phyloP scores from a whole-genome alignment of 2,329 filamentous ascomycete species.

The Claviceps sp. region DNA sequence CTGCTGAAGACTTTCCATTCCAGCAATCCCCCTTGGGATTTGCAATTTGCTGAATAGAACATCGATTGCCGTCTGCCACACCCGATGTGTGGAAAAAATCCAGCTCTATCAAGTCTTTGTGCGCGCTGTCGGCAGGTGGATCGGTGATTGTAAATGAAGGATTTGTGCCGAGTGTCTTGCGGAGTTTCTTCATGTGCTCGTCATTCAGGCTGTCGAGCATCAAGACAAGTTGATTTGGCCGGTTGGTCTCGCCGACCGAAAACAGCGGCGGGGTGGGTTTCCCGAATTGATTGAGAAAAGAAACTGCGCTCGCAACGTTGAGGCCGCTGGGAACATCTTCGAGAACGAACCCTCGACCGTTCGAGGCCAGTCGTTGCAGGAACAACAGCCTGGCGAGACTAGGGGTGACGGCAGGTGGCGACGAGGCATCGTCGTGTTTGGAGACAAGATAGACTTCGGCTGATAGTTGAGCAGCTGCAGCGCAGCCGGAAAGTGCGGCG shows the following conservation, averaged over 20 bases:
- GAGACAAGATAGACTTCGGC: slow-evolving; percentile 43
- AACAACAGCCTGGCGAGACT: slow-evolving; percentile 45
- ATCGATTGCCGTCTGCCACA: slow-evolving; percentile 22
- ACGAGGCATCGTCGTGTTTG: slow-evolving; percentile 13
- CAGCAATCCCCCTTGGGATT: slow-evolving; percentile 34
- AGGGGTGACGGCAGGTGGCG: slow-evolving; percentile 32
- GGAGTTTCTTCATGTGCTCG: slow-evolving; percentile 30
- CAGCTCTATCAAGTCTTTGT: slow-evolving; percentile 27
- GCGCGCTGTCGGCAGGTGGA: slow-evolving; percentile 28
- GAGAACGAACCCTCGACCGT: slow-evolving; percentile 33
- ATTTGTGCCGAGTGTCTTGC: slow-evolving; percentile 20
- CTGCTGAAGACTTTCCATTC: slow-evolving; percentile 21
- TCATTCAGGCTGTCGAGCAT: slow-evolving; percentile 42
- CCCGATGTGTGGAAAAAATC: slow-evolving; percentile 26
- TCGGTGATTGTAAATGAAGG: slow-evolving; percentile 37
- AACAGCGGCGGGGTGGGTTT: slow-evolving; percentile 39
- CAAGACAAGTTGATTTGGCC: slow-evolving; percentile 43
- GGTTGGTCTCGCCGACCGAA: slow-evolving; percentile 15
- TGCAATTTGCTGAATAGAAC: slow-evolving; percentile 24
- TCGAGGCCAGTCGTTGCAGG: slow-evolving; percentile 39
- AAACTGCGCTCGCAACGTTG: slow-evolving; percentile 34
- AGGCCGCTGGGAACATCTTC: slow-evolving; percentile 30
- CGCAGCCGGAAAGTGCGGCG: slow-evolving; percentile 24
- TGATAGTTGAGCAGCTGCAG: slow-evolving; percentile 24
- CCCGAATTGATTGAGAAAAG: slow-evolving; percentile 47